These are phyloP conservation scores for Trichosanthes truncata DNA, from an alignment of 306 rosid genomes.

Conservation along the genomic window DNA sequence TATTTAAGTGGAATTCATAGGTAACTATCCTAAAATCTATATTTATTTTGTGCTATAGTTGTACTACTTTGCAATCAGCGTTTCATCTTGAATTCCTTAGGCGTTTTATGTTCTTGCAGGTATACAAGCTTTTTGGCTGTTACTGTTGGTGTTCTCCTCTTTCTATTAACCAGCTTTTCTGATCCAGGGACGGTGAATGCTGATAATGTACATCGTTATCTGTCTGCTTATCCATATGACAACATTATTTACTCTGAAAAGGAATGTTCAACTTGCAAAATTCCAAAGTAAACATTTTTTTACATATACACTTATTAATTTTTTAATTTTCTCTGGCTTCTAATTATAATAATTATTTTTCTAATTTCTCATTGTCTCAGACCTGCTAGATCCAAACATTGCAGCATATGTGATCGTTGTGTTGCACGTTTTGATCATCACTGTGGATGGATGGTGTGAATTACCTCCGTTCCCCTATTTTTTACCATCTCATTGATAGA, in stretches of 20 bases:
- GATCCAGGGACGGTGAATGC: conserved; percentile 72
- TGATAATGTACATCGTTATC: conserved; percentile 65
- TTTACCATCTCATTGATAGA: neutral
- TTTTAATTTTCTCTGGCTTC: conserved; percentile 1
- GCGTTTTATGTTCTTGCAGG: conserved; percentile 38
- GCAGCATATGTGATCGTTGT: conserved; percentile 82
- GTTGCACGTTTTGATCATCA: conserved; percentile 97
- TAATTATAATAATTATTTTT: neutral
- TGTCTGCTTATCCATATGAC: conserved; percentile 81
- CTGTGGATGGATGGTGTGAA: conserved; percentile 95
- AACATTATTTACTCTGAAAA: conserved; percentile 65
- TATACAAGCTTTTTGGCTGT: conserved; percentile 65
- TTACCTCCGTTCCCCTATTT: conserved; percentile 8
- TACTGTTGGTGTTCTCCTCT: conserved; percentile 66
- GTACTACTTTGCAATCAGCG: neutral
- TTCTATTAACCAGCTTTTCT: conserved; percentile 86
- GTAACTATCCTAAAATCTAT: conserved; percentile 22
- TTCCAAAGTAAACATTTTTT: conserved; percentile 60
- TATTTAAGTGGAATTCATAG: conserved; percentile 72
- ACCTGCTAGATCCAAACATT: conserved; percentile 98
- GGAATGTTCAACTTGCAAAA: conserved; percentile 86
- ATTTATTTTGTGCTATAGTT: neutral
- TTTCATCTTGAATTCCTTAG: conserved; percentile 19
- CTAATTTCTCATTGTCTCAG: conserved; percentile 33
- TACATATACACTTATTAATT: neutral